Evolutionary conservation across 805 yeast genomes (phyloP), one percentile per base, ranked within the genome.

Genomic region (Hanseniaspora hatyaiensis): DNA sequence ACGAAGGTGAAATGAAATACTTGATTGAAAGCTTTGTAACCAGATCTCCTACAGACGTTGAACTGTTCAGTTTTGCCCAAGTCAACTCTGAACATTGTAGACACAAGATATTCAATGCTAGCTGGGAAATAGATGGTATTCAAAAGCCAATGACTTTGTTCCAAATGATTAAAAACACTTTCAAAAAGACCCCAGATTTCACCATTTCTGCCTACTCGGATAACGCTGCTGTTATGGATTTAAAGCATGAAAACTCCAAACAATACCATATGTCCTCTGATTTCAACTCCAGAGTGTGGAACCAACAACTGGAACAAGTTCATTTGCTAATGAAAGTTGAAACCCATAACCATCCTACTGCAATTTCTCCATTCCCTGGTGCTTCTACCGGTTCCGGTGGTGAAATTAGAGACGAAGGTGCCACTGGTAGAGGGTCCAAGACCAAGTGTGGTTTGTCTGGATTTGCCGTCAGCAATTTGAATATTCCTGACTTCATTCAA

Each of bases 301-400:
- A 67, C 33, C 71, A 89, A 18, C 73, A 68, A 51, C 73, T 73
- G 53, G 99, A 92, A 67, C 70, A 68, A 41, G 94, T 89, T 18
- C 92, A 88, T 54, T 85, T 94, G 59, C 70, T 92, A 55, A 84
- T 88, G 60, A 92, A 92, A 65, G 98, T 92, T 45, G 99, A 92
- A 68, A 92, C 99, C 22, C 99, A 92, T 65, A 92, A 92, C 68
- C 99, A 92, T 65, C 99, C 99, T 48, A 92, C 99, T 22, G 98
- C 98, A 1, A 96, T 92, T 4, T 89, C 97, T 20, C 99, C 99
- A 34, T 92, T 86, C 67, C 88, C 98, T 3, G 99, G 99, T 65
- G 99, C 99, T 28, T 95, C 99, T 36, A 92, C 99, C 12, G 99
- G 99, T 53, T 88, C 97, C 9, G 99, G 99, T 64, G 99, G 99